phyloP scores from a whole-genome alignment of 495 filamentous ascomycete genomes.

The Trichoderma reesei region DNA sequence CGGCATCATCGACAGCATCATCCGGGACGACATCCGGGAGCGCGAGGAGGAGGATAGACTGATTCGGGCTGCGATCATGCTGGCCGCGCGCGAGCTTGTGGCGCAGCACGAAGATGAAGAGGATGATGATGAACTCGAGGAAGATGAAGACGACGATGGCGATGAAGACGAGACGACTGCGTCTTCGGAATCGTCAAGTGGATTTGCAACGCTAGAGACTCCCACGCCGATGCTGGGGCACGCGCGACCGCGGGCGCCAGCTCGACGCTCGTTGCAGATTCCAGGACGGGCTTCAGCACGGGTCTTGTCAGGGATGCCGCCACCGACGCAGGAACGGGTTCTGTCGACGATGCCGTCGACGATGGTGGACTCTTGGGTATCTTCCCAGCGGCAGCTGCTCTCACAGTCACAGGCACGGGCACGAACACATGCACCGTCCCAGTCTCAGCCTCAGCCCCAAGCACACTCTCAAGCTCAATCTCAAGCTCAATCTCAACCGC shows the following conservation, averaged over 20 bases:
- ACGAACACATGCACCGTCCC: not conserved
- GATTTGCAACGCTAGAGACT: too few species aligned
- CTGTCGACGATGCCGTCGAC: conserved; percentile 16
- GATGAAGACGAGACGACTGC: conserved; percentile 11
- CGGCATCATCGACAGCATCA: not conserved
- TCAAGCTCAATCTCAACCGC: not conserved
- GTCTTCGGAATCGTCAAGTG: too few species aligned
- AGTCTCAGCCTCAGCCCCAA: not conserved
- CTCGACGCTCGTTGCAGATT: too few species aligned
- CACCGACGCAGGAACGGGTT: too few species aligned
- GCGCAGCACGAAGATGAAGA: conserved; percentile 14
- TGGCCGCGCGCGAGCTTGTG: conserved; percentile 24
- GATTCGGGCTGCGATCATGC: conserved; percentile 34
- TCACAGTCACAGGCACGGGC: not conserved
- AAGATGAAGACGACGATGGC: not conserved
- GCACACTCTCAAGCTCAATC: not conserved
- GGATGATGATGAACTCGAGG: not conserved
- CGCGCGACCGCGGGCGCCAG: too few species aligned
- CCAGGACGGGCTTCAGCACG: too few species aligned
- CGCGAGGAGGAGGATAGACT: conserved; percentile 31
- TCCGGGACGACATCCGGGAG: conserved; percentile 11
- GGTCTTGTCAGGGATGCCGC: too few species aligned
- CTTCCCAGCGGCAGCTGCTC: not conserved
- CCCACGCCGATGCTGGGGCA: too few species aligned
- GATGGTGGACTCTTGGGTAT: not conserved